Evolutionary conservation across 805 yeast genomes (phyloP), one percentile per base, ranked within the genome.

Genomic region (Zygosaccharomyces lentus): DNA sequence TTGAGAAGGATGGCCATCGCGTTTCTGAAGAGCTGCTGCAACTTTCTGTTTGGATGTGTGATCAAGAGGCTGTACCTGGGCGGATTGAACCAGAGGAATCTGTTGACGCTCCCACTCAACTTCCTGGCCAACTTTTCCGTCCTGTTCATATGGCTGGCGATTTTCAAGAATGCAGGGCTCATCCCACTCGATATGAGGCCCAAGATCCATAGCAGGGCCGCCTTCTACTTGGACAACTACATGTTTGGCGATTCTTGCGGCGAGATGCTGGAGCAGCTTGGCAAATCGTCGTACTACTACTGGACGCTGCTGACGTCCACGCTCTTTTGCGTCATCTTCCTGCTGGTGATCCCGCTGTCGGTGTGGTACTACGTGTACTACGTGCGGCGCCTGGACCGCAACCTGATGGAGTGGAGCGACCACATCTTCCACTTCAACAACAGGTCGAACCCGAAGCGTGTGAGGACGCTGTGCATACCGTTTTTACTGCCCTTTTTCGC

Each of bases 121-220:
- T 80, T 80, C 49, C 50, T 62, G 35, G 48, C 71, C 37, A 78
- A 77, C 58, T 81, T 81, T 59, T 59, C 71, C 1, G 80, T 80
- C 0, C 74, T 81, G 2, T 65, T 76, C 31, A 53, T 72, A 16
- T 81, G 86, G 86, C 63, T 81, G 34, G 46, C 62, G 32, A 72
- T 78, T 17, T 81, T 81, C 65, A 76, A 79, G 58, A 72, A 80
- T 55, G 85, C 86, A 1, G 80, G 79, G 1, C 32, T 68, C 2
- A 78, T 78, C 32, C 86, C 88, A 7, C 71, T 66, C 23, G 64
- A 64, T 4, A 68, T 73, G 52, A 67, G 87, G 48, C 87, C 87
- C 0, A 46, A 55, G 9, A 77, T 80, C 50, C 73, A 74, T 55
- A 78, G 77, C 37, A 68, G 73, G 69, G 41, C 52, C 65, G 52